Conservation (phyloP, 75 land plant species). For the Pinus taeda region DNA sequence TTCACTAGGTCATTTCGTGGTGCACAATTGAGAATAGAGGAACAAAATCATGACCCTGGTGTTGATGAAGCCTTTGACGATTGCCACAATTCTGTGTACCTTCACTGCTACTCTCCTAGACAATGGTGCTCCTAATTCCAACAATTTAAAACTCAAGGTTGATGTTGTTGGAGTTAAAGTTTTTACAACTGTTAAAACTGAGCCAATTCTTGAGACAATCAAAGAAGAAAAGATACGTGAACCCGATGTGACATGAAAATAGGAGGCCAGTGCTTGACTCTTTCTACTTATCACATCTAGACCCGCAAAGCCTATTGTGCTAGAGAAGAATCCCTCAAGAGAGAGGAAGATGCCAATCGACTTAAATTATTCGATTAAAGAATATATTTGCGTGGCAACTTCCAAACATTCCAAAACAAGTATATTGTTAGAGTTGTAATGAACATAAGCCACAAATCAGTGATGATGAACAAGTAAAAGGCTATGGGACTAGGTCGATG, state of each 20-base stretch:
- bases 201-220: constrained; percentile 5
- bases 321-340: constrained; percentile 87
- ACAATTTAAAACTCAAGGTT: not conserved
- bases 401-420: too few species aligned
- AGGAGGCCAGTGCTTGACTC: constrained; percentile 33
- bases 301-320: constrained; percentile 93
- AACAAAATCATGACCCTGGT: too few species aligned
- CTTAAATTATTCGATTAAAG: too few species aligned
- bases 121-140: constrained; percentile 4
- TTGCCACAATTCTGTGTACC: constrained; percentile 43
- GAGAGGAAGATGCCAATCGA: constrained; percentile 44
- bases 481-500: too few species aligned
- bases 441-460: too few species aligned
- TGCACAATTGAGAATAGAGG: too few species aligned
- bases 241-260: constrained; percentile 32
- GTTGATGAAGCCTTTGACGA: not conserved
- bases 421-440: too few species aligned
- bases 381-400: too few species aligned
- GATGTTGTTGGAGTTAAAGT: not conserved
- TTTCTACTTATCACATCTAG: constrained; percentile 73
- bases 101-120: constrained; percentile 67
- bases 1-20: too few species aligned
- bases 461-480: too few species aligned
- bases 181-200: constrained; percentile 2
- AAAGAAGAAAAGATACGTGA: constrained; percentile 38